Evolutionary conservation across 495 filamentous ascomycete genomes (phyloP), one percentile per base, ranked within the genome.

Genomic region (Astrothelium macrocarpum): DNA sequence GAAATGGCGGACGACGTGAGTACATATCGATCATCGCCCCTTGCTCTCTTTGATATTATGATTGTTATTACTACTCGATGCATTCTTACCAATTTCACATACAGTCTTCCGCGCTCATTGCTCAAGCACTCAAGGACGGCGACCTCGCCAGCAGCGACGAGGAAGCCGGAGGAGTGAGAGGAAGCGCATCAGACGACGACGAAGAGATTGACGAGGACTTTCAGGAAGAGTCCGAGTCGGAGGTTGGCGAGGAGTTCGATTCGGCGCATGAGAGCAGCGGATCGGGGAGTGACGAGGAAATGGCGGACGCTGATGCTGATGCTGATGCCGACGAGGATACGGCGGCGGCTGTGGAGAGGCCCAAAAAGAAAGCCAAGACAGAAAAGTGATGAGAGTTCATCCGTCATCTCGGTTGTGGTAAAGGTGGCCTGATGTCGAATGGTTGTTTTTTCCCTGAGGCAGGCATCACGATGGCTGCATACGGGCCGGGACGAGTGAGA

Each of bases 201-300:
- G 93, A 97, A 76, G 90, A 87, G 65, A 81, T 90, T 25, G 95
- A 99, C 68, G 95, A 99, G 70, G 95, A 99, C 75, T 99, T 99
- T 82, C 84, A 87, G 65, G 88, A 87, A 20, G 90, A 91, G 53
- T 88, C 85, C 1, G 95, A 99, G 65, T 92, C 88, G 23, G 95
- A 99, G 65, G 91, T 96, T 0, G 95, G 91, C 1, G 95, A 99
- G 76, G 95, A 99, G 73, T 99, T 85, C 66, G 95, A 99, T 76
- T 89, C 85, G 53, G 86, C 82, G 32, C 93, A 96, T 70, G 88
- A 94, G 75, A 96, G 90, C 70, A 89, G 86, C 62, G 91, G 89
- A 0, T 84, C 83, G 49, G 85, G 76, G n/a, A 87, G 84, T 39
- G 86, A 87, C 64, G 82, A 71, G 3, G 85, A 85, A 66, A 85